These are phyloP conservation scores for Aspergillus puulaauensis DNA, from an alignment of 2,329 filamentous ascomycete species.

Conservation along the genomic window DNA sequence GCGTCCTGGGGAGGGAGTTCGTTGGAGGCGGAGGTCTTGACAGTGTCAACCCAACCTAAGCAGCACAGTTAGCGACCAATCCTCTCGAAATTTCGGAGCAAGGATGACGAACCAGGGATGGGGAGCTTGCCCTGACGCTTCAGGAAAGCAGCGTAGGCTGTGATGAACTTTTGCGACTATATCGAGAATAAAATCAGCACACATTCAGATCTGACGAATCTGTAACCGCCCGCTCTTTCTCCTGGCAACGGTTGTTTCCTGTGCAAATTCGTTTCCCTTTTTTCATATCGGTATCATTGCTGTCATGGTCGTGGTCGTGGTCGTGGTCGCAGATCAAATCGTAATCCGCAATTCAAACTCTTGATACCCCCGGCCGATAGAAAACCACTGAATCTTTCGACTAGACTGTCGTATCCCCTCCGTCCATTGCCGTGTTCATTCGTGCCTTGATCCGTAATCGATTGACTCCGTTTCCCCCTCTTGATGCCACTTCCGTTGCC, in stretches of 20 bases:
- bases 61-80: neutral
- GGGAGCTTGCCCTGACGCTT: conserved; percentile 71
- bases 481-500: conserved; percentile 13
- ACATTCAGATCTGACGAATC: neutral
- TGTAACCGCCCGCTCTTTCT: neutral
- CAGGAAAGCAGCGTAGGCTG: conserved; percentile 66
- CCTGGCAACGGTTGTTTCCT: neutral
- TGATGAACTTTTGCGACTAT: conserved; percentile 68
- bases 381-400: neutral
- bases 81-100: neutral
- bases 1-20: conserved; percentile 97
- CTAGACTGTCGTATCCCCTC: neutral
- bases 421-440: neutral
- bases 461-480: neutral
- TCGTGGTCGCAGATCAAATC: conserved; percentile 1
- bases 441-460: neutral
- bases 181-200: conserved; percentile 16
- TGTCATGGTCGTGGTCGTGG: neutral
- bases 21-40: conserved; percentile 96
- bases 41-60: conserved; percentile 95
- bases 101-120: conserved; percentile 60
- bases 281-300: neutral
- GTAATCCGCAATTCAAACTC: neutral
- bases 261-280: neutral
- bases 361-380: neutral